These are phyloP conservation scores for Arctium minus DNA, from an alignment of 129 eudicot species.

Conservation along the genomic window DNA sequence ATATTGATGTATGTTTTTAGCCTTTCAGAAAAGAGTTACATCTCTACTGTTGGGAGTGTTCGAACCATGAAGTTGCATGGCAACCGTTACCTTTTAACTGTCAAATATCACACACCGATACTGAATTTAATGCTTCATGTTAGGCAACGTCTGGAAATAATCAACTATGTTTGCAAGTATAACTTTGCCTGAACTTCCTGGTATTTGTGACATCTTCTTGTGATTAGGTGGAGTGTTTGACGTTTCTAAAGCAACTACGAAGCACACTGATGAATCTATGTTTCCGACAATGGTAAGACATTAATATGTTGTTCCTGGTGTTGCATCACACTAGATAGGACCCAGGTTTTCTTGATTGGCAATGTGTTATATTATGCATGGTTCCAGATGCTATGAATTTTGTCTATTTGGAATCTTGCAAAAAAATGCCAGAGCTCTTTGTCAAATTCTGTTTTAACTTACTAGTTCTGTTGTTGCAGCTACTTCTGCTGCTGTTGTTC, in stretches of 20 bases:
- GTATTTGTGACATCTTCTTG: constrained; percentile 5
- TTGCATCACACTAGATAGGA: constrained; percentile 18
- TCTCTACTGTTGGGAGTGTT: not conserved
- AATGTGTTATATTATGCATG: not conserved
- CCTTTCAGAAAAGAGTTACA: not conserved
- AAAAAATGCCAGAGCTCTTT: constrained; percentile 6
- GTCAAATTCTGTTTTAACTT: not conserved
- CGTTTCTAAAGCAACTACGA: constrained; percentile 56
- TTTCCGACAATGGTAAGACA: constrained; percentile 66
- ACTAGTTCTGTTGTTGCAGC: not conserved
- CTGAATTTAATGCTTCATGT: not conserved
- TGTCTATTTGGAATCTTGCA: constrained; percentile 4
- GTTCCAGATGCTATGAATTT: constrained; percentile 8
- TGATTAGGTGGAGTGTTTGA: constrained; percentile 80
- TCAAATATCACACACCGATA: not conserved
- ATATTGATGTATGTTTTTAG: not conserved
- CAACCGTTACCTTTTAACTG: not conserved
- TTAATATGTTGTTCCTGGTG: constrained; percentile 4
- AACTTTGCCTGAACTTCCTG: constrained; percentile 10
- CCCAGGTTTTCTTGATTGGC: not conserved
- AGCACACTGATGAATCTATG: constrained; percentile 42
- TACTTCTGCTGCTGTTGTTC: not conserved
- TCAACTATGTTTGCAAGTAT: not conserved
- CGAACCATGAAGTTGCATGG: not conserved
- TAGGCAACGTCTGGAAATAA: not conserved